Evolutionary conservation across 345 rosid species (phyloP).

Genomic region (Linum usitatissimum): DNA sequence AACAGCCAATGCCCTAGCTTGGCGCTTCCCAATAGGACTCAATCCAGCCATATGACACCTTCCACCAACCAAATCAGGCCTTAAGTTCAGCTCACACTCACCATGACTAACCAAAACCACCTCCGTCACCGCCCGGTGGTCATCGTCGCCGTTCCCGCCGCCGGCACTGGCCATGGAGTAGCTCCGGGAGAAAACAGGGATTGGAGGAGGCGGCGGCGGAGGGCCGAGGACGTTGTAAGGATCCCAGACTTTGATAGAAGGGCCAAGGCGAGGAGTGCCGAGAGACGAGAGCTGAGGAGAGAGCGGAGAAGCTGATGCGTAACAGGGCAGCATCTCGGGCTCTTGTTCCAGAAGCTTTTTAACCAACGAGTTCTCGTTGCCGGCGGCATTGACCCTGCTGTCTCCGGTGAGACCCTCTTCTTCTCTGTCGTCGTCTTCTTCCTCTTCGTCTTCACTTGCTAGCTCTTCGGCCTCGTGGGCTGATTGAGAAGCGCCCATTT

Average conservation of each 20-base stretch:
- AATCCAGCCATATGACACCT: slow-evolving; percentile 58
- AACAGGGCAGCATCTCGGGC: slow-evolving; percentile 82
- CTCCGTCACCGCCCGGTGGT: slow-evolving; percentile 40
- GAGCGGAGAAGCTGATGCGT: slow-evolving; percentile 85
- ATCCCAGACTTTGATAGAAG: slow-evolving; percentile 91
- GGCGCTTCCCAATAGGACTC: slow-evolving; percentile 71
- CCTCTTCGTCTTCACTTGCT: slow-evolving; percentile 30
- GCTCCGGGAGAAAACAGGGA: slow-evolving; percentile 31
- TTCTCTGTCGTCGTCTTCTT: slow-evolving; percentile 27
- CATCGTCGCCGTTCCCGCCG: slow-evolving; percentile 18
- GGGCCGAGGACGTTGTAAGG: slow-evolving; percentile 87
- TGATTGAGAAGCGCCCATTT: background rate
- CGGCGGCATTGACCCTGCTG: slow-evolving; percentile 5
- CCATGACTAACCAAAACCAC: slow-evolving; percentile 69
- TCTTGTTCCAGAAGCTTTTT: slow-evolving; percentile 83
- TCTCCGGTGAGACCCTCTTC: slow-evolving; percentile 24
- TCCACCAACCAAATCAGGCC: slow-evolving; percentile 76
- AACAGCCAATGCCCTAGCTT: slow-evolving; percentile 87
- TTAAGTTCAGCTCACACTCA: slow-evolving; percentile 58
- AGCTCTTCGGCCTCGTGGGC: slow-evolving; percentile 36
- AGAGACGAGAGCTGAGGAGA: slow-evolving; percentile 82
- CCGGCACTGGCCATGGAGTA: slow-evolving; percentile 15
- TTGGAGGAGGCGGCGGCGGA: slow-evolving; percentile 44
- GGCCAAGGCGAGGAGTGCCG: slow-evolving; percentile 85
- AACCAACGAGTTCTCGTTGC: slow-evolving; percentile 34